Percentiles rank a stretch among this genome's conserved stretches.
These are phyloP conservation scores for Solanum chmielewskii DNA, from an alignment of 257 asterid genomes.

Conservation along the genomic window DNA sequence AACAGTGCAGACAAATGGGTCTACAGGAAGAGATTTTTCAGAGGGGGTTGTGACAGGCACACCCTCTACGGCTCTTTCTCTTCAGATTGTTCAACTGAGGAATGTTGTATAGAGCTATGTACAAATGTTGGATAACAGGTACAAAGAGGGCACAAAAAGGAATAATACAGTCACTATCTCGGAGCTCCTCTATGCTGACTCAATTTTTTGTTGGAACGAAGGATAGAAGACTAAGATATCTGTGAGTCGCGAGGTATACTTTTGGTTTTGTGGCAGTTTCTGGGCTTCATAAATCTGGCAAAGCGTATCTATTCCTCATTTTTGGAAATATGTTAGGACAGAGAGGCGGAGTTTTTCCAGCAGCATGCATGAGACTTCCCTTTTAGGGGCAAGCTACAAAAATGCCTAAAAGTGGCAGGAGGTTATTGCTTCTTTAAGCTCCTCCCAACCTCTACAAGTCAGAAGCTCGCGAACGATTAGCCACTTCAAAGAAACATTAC, in stretches of 20 bases:
- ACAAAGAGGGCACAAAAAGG: not conserved
- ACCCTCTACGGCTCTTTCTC: not conserved
- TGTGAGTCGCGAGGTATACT: not conserved
- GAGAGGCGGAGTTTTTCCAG: not conserved
- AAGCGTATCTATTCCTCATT: not conserved
- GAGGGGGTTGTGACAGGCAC: not conserved
- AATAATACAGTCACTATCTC: not conserved
- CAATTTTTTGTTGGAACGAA: not conserved
- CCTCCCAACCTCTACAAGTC: not conserved
- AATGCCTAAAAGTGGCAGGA: not conserved
- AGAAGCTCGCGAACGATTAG: not conserved
- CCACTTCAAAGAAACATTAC: not conserved
- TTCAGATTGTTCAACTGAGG: not conserved
- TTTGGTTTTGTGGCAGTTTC: not conserved
- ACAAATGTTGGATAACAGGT: not conserved
- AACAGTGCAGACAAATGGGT: not conserved
- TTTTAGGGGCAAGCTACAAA: not conserved
- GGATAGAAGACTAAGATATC: not conserved
- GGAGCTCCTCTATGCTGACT: not conserved
- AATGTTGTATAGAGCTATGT: not conserved
- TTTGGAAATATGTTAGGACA: not conserved
- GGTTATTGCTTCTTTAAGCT: not conserved
- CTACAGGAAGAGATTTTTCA: not conserved
- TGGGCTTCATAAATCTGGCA: not conserved
- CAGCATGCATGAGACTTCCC: not conserved